These are phyloP conservation scores for Boletellus sp. DNA, from an alignment of 768 basidiomycete genomes.

Conservation along the genomic window DNA sequence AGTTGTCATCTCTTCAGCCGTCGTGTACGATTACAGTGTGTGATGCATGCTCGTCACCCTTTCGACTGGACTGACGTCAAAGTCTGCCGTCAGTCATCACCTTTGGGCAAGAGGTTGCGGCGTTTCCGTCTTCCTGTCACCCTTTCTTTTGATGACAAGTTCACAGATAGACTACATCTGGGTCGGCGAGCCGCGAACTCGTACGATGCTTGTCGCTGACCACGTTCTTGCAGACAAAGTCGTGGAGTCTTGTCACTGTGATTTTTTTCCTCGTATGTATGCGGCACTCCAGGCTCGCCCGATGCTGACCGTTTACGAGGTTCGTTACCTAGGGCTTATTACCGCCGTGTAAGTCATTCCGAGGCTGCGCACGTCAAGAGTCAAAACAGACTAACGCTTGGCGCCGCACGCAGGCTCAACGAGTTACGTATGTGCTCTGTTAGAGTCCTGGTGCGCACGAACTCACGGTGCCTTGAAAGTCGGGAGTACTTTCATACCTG, in stretches of 20 bases:
- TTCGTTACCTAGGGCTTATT: slow-evolving; percentile 15
- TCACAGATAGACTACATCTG: slow-evolving; percentile 15
- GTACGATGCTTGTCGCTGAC: not conserved
- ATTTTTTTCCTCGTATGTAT: slow-evolving; percentile 18
- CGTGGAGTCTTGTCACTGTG: slow-evolving; percentile 13
- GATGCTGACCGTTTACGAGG: slow-evolving; percentile 7
- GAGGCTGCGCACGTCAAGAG: not conserved
- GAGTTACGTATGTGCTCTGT: slow-evolving; percentile 6
- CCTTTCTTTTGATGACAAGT: not conserved
- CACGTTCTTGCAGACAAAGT: slow-evolving; percentile 4
- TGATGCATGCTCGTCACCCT: not conserved
- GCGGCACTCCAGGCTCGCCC: not conserved
- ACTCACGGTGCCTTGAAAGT: slow-evolving; percentile 10
- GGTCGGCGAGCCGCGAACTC: slow-evolving; percentile 8
- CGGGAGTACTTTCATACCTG: slow-evolving; percentile 17
- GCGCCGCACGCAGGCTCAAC: not conserved
- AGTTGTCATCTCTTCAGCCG: slow-evolving; percentile 12
- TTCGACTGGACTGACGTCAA: not conserved
- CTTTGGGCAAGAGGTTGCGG: slow-evolving; percentile 15
- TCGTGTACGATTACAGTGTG: slow-evolving; percentile 23
- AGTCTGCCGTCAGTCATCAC: slow-evolving; percentile 9
- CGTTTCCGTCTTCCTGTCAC: not conserved
- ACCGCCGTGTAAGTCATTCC: slow-evolving; percentile 8
- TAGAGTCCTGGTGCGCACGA: not conserved
- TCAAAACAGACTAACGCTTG: not conserved